These are phyloP conservation scores for Nasturtium officinale DNA, from an alignment of 345 rosid species.

Conservation along the genomic window DNA sequence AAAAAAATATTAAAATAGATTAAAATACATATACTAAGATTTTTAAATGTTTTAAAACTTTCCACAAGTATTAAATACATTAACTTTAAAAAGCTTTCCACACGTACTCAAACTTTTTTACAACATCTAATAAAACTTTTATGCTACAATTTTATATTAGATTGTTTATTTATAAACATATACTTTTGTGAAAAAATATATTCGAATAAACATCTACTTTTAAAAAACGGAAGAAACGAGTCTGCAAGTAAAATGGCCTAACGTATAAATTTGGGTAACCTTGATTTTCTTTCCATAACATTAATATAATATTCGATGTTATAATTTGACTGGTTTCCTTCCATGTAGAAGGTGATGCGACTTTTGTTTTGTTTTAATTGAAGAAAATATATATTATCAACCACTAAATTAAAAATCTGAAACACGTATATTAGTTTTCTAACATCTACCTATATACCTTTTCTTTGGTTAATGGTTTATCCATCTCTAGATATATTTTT, in stretches of 20 bases:
- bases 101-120: background rate
- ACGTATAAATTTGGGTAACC: background rate
- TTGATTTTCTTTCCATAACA: conserved; percentile 1
- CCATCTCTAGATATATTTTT: background rate
- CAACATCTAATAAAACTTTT: background rate
- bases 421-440: too few relatives aligned
- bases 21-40: background rate
- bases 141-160: background rate
- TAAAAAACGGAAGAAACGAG: background rate
- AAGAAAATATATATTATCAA: background rate
- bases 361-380: conserved; percentile 25
- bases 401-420: background rate
- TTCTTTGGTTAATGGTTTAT: background rate
- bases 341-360: conserved; percentile 17
- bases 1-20: too few relatives aligned
- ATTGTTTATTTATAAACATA: background rate
- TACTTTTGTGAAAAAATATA: background rate
- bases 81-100: background rate
- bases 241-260: background rate
- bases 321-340: conserved; percentile 9
- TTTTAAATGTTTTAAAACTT: background rate
- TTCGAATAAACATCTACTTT: background rate
- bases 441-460: background rate
- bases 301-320: background rate
- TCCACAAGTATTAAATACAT: background rate